Conservation (phyloP, 23 red algal species). For the Gracilariopsis chorda region DNA sequence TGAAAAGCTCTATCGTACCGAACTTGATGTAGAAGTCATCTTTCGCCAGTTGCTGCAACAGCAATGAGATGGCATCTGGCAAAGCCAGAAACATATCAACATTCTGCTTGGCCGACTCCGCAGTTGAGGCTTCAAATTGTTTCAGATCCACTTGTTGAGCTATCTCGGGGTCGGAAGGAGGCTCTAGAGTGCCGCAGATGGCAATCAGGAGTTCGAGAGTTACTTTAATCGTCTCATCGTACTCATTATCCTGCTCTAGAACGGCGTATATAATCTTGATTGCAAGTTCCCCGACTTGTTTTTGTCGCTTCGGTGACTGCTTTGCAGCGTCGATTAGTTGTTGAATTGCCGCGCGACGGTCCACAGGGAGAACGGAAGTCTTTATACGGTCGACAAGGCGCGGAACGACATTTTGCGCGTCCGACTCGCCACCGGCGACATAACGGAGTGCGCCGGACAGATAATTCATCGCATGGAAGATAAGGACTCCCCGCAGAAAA, state of each 20-base stretch:
- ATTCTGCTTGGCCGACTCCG: conserved; percentile 18
- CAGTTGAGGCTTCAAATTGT: not conserved
- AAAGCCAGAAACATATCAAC: conserved; percentile 61
- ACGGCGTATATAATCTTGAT: conserved; percentile 78
- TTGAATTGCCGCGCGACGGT: conserved; percentile 73
- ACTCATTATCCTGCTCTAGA: conserved; percentile 88
- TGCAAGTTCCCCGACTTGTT: conserved; percentile 53
- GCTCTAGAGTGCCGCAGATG: conserved; percentile 60
- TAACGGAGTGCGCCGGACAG: conserved; percentile 87
- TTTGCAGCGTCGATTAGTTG: conserved; percentile 57
- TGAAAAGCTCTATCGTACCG: conserved; percentile 80
- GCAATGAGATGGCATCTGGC: conserved; percentile 22
- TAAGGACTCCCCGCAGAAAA: not conserved
- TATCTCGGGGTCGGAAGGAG: not conserved
- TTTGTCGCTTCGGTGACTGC: conserved; percentile 31
- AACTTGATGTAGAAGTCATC: conserved; percentile 84
- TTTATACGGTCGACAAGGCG: conserved; percentile 80
- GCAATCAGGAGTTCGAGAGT: conserved; percentile 78
- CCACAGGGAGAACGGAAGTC: conserved; percentile 70
- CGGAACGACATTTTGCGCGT: conserved; percentile 44
- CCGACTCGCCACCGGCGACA: conserved; percentile 81
- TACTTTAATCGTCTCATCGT: conserved; percentile 64
- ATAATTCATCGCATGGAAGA: conserved; percentile 59
- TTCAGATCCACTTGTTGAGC: not conserved
- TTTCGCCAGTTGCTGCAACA: conserved; percentile 79